Conservation (phyloP, 1,139 yeast species). For the Scheffersomyces lignicola region DNA sequence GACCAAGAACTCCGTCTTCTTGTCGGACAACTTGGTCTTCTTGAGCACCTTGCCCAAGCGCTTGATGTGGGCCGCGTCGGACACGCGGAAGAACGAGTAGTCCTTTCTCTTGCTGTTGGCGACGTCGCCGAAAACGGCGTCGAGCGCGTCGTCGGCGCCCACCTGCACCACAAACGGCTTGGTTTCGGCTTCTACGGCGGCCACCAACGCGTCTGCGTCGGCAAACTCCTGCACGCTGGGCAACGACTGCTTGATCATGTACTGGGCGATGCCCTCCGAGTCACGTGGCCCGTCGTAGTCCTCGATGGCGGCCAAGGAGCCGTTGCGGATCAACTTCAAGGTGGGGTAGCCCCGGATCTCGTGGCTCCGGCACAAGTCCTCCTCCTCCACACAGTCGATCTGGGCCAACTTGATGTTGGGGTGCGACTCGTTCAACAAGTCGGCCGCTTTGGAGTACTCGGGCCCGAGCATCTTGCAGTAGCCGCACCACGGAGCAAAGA, state of each 20-base stretch:
- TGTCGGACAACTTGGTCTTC: slow-evolving; percentile 20
- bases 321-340: slow-evolving; percentile 80
- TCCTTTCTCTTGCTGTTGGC: slow-evolving; percentile 64
- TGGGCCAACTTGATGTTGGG: slow-evolving; percentile 78
- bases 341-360: slow-evolving; percentile 92
- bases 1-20: slow-evolving; percentile 32
- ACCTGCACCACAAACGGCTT: slow-evolving; percentile 60
- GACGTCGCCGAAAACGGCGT: slow-evolving; percentile 51
- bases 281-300: slow-evolving; percentile 86
- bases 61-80: slow-evolving; percentile 34
- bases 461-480: slow-evolving; percentile 96
- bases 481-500: slow-evolving; percentile 99
- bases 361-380: slow-evolving; percentile 71
- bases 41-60: slow-evolving; percentile 24
- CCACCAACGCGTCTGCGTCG: slow-evolving; percentile 50
- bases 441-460: slow-evolving; percentile 85
- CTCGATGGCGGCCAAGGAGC: slow-evolving; percentile 45
- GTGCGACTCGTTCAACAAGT: slow-evolving; percentile 56
- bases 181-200: slow-evolving; percentile 43
- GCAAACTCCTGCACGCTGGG: slow-evolving; percentile 70
- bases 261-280: slow-evolving; percentile 71
- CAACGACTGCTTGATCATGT: slow-evolving; percentile 78
- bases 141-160: slow-evolving; percentile 37
- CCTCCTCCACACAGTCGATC: slow-evolving; percentile 88
- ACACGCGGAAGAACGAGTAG: slow-evolving; percentile 58